These are phyloP conservation scores for Trichoderma arundinaceum DNA, from an alignment of 2,329 filamentous ascomycete species.

Conservation along the genomic window DNA sequence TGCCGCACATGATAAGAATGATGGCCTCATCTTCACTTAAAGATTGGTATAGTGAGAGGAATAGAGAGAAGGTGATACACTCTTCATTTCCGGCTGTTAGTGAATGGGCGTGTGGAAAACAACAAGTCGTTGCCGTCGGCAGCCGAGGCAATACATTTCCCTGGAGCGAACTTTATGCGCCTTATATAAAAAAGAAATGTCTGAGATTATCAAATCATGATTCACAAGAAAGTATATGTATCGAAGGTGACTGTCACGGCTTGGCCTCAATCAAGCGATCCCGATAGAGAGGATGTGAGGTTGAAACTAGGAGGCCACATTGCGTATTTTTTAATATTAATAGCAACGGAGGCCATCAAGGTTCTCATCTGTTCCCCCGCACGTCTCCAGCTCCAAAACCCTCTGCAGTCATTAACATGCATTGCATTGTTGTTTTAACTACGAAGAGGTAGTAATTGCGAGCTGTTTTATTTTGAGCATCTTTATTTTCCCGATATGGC, in stretches of 20 bases:
- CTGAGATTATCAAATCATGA: not conserved
- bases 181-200: not conserved
- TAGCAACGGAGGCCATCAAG: slow-evolving; percentile 26
- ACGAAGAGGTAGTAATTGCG: not conserved
- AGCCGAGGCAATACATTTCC: not conserved
- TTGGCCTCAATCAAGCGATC: not conserved
- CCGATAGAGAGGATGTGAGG: not conserved
- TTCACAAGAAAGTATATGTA: not conserved
- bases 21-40: not conserved
- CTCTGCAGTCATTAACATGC: not conserved
- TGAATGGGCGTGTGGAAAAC: not conserved
- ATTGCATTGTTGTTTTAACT: not conserved
- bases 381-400: not conserved
- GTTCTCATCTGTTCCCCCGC: slow-evolving; percentile 18
- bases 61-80: not conserved
- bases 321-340: slow-evolving; percentile 5
- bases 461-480: not conserved
- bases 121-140: not conserved
- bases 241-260: not conserved
- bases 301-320: not conserved
- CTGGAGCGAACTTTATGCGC: not conserved
- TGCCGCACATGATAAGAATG: not conserved
- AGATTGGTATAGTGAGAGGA: not conserved
- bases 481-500: not conserved
- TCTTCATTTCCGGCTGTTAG: not conserved